Evolutionary conservation across 2,329 filamentous ascomycete species (phyloP).

Genomic region (Alternaria viburni): DNA sequence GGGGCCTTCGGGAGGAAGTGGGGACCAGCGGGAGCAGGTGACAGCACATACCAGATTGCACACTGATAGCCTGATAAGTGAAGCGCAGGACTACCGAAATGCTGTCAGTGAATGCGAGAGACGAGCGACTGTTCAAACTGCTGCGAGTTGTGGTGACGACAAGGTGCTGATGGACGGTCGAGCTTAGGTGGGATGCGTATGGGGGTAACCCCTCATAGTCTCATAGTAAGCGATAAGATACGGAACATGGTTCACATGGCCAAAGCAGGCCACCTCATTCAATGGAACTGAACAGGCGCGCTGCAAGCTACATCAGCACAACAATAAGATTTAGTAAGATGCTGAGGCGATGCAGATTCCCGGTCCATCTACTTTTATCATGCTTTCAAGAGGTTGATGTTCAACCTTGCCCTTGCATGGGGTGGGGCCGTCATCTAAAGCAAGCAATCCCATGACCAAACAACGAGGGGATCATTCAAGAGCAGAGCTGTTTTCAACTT

Average conservation of each 20-base stretch:
- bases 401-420: neutral
- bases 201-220: constrained; percentile 9
- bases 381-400: neutral
- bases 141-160: constrained; percentile 2
- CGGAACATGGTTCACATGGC: constrained; percentile 10
- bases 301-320: neutral
- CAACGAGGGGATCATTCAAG: neutral
- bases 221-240: constrained; percentile 13
- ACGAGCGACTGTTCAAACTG: neutral
- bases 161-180: constrained; percentile 4
- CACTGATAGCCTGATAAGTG: neutral
- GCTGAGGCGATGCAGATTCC: neutral
- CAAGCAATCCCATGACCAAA: neutral
- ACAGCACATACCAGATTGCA: constrained; percentile 8
- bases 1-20: constrained; percentile 7
- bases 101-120: neutral
- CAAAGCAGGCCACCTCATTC: neutral
- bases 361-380: neutral
- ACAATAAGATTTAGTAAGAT: neutral
- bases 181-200: constrained; percentile 11
- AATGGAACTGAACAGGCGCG: neutral
- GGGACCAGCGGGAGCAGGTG: constrained; percentile 3
- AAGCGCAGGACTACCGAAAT: neutral
- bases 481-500: neutral
- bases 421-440: neutral